A percentile compares a stretch with the other conserved stretches of the same genome.
Evolutionary conservation across 129 eudicot genomes (phyloP).

Genomic region (Silybum marianum): DNA sequence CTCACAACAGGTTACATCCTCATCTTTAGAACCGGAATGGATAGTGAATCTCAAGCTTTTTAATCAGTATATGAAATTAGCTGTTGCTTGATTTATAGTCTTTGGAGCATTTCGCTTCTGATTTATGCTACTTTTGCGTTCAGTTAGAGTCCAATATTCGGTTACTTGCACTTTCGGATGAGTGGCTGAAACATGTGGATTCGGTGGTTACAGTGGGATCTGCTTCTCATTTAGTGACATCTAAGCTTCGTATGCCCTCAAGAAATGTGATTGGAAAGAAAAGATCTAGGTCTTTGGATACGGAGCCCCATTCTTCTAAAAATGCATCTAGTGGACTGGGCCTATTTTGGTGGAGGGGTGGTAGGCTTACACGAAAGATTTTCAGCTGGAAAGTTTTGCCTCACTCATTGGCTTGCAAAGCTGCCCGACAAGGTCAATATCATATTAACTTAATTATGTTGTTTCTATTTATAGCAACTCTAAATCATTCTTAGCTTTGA

Average conservation of each 20-base stretch:
- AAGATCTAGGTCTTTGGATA: slow-evolving; percentile 38
- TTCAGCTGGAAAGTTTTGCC: slow-evolving; percentile 92
- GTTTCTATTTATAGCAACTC: slow-evolving; percentile 2
- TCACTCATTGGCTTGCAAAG: slow-evolving; percentile 64
- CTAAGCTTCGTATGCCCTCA: slow-evolving; percentile 53
- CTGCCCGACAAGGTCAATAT: slow-evolving; percentile 90
- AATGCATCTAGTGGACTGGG: slow-evolving; percentile 61
- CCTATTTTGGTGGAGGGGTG: slow-evolving; percentile 97
- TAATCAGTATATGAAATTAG: neutral
- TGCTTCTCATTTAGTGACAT: slow-evolving; percentile 61
- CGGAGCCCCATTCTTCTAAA: slow-evolving; percentile 49
- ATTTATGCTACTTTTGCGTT: slow-evolving; percentile 30
- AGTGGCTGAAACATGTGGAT: slow-evolving; percentile 87
- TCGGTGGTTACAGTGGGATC: slow-evolving; percentile 75
- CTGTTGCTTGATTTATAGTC: neutral
- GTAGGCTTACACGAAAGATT: slow-evolving; percentile 67
- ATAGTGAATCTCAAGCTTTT: neutral
- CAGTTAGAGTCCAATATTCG: slow-evolving; percentile 87
- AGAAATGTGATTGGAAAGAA: slow-evolving; percentile 56
- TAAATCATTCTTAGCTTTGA: slow-evolving; percentile 2
- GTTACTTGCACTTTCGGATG: slow-evolving; percentile 70
- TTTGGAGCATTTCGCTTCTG: slow-evolving; percentile 14
- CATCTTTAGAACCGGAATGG: neutral
- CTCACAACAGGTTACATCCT: neutral
- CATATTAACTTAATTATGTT: slow-evolving; percentile 6